Evolutionary conservation across 257 asterid species (phyloP), one percentile per base, ranked within the genome.

Genomic region (Nicotiana tabacum): DNA sequence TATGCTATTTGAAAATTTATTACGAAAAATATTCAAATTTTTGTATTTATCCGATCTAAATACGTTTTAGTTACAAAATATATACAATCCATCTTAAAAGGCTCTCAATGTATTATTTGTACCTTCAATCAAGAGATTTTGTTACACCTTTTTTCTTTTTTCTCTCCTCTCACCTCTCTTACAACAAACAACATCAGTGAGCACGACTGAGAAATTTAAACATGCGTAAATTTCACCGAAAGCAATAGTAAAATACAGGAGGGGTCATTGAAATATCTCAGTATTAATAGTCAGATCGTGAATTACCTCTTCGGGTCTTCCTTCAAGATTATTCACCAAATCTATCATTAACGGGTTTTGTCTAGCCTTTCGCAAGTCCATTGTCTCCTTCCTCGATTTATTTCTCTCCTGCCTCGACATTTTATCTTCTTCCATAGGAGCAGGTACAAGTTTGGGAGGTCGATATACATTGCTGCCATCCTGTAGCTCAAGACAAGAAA

Each of bases 281-380:
- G 82, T 35, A 57, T 37, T 66, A 79, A 77, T 64, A 37, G 17
- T 35, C 27, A 6, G n/a, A 83, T 57, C 43, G 43, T 83, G 29
- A 88, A 87, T 78, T 81, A 92, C 98, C 90, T 96, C 98, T 86
- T 93, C 94, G 11, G 99, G 99, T 84, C 84, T 94, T 83, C 95
- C 99, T 88, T 94, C 95, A 24, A 90, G 77, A 60, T 94, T 94
- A 88, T 94, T 69, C 86, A 94, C 81, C 72, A 94, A 83, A 30
- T 91, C 95, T 84, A 89, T 88, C 82, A 94, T 82, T 86, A 87
- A 93, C 77, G 83, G 87, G 83, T 92, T 92, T 83, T 86, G 91
- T 39, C 84, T 90, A 21, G 95, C 88, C 83, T 82, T 83, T 33
- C 94, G 89, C 61, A 87, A 29, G 67, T 56, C 66, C 82, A 87